Evolutionary conservation across 2,329 filamentous ascomycete genomes (phyloP).

Genomic region (Lizonia empirigonia): DNA sequence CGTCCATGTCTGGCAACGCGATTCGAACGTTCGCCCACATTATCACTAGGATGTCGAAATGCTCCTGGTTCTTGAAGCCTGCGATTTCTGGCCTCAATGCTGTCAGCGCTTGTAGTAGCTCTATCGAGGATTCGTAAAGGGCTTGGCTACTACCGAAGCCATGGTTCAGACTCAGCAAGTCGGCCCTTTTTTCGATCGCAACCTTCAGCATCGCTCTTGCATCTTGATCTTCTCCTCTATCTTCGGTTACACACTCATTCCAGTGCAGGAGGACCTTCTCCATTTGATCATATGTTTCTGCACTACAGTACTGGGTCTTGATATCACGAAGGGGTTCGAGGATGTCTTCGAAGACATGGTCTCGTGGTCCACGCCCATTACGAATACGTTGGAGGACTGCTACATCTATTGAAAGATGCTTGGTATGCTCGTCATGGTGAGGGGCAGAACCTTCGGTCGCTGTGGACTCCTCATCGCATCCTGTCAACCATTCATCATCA

Average conservation of each 20-base stretch:
- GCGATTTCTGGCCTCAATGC: constrained; percentile 28
- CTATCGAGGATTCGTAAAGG: background rate
- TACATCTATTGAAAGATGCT: constrained; percentile 10
- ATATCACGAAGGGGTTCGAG: constrained; percentile 13
- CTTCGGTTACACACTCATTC: background rate
- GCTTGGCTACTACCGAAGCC: constrained; percentile 1
- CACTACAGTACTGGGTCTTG: no score
- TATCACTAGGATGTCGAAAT: constrained; percentile 20
- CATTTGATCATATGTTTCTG: background rate
- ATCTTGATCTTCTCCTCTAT: background rate
- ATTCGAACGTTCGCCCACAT: constrained; percentile 28
- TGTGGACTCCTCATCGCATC: background rate
- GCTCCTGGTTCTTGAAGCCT: constrained; percentile 19
- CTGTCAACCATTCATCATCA: background rate
- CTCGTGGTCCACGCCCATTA: constrained; percentile 18
- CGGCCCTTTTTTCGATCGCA: background rate
- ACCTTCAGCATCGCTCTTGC: background rate
- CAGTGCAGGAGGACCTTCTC: background rate
- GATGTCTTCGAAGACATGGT: constrained; percentile 24
- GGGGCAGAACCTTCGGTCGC: background rate
- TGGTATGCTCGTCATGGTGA: background rate
- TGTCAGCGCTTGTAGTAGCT: constrained; percentile 22
- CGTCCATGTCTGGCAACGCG: constrained; percentile 22
- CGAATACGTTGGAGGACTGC: constrained; percentile 22
- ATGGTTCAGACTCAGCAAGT: background rate